Base-by-base conservation (phyloP, 2,329 filamentous ascomycete genomes). In the Seiridium cupressi region DNA sequence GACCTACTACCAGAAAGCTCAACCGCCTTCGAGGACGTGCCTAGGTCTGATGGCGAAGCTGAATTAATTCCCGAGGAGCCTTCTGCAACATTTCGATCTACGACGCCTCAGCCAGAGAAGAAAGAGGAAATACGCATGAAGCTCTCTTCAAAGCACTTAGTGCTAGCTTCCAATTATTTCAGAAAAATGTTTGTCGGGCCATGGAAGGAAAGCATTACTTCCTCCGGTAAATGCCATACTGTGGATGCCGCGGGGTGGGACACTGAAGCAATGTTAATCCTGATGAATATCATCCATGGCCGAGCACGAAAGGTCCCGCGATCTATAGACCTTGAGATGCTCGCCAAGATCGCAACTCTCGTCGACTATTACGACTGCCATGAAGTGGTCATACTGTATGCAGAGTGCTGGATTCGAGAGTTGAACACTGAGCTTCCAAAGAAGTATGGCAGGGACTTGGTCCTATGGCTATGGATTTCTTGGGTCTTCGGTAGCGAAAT, bases 321-420 rank as follows among this genome's bases (percentile, higher is more conserved):
- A 1, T 32, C 3, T 0, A 38, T 73, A 6, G 56, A 51, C 0
- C 59, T 70, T 1, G 67, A 71, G 31, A 68, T 62, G 32, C 53
- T 72, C 0, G 64, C 68, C 2, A 69, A 71, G 34, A 58, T 73
- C 6, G 68, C 70, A 0, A 64, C 68, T 5, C 56, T 73, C 3
- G 68, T 73, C 1, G 69, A 73, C n/a, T 71, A 73, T 35, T 72
- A 71, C 11, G 55, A 70, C 3, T 72, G 67, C 36, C 64, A 69
- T 34, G 71, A 73, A 34, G 60, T 46, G 2, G 31, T 65, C 1
- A 64, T 69, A 8, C 6, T 66, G 3, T 60, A 66, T 9, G 18
- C 11, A 0, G 40, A 48, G 0, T n/a, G 59, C 0, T 71, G 67
- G 69, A 44, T 71, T 1, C 44, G 0, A 7, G 13, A 3, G 7